These are phyloP conservation scores for Cardiospermum halicacabum DNA, from an alignment of 345 rosid species.

Conservation along the genomic window DNA sequence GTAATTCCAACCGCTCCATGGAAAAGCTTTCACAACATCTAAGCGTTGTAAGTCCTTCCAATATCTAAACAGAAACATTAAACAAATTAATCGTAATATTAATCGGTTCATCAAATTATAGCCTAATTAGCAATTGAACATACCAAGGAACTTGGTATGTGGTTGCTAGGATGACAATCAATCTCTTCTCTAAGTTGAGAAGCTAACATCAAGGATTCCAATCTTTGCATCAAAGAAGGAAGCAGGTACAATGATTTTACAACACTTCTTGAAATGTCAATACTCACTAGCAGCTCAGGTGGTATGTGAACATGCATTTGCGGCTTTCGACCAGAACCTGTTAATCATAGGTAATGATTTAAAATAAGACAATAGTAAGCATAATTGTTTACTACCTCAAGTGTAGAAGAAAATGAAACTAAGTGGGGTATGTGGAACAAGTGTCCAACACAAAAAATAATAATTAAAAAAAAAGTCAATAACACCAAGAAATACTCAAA, in stretches of 20 bases:
- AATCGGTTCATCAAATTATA: constrained; percentile 5
- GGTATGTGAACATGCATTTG: constrained; percentile 61
- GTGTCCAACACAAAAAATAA: background rate
- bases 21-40: constrained; percentile 75
- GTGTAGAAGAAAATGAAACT: constrained; percentile 5
- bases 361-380: constrained; percentile 11
- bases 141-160: constrained; percentile 62
- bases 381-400: background rate
- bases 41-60: constrained; percentile 75
- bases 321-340: constrained; percentile 46
- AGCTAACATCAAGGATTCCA: constrained; percentile 81
- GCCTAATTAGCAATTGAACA: constrained; percentile 18
- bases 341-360: constrained; percentile 17
- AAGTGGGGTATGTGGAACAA: background rate
- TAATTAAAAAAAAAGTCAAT: background rate
- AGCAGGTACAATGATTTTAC: constrained; percentile 62
- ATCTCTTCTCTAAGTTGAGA: constrained; percentile 91
- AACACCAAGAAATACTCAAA: background rate
- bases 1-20: constrained; percentile 91
- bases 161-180: constrained; percentile 30
- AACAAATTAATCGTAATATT: background rate
- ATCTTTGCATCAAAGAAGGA: constrained; percentile 79
- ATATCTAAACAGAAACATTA: constrained; percentile 41
- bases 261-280: constrained; percentile 43
- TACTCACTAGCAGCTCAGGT: constrained; percentile 67